These are phyloP conservation scores for Clitopilus hobsonii DNA, from an alignment of 768 basidiomycete species.

Conservation along the genomic window DNA sequence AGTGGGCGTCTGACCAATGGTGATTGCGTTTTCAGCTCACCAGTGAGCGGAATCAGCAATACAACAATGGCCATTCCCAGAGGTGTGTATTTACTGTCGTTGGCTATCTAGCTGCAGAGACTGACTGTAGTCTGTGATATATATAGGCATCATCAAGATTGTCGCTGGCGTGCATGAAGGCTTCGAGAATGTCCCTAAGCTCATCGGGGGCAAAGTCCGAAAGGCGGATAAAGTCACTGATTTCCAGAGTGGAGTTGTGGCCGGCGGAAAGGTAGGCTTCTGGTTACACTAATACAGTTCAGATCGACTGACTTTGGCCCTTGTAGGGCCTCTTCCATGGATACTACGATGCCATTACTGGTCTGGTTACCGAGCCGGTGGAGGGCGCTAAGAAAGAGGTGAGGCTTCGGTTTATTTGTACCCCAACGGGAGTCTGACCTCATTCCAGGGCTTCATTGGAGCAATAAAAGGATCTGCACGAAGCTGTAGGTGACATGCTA, in stretches of 20 bases:
- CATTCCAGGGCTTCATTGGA: slow-evolving; percentile 23
- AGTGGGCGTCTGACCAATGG: neutral
- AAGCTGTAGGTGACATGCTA: slow-evolving; percentile 22
- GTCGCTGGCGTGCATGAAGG: slow-evolving; percentile 39
- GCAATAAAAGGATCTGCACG: slow-evolving; percentile 29
- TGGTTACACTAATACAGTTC: neutral
- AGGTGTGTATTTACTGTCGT: slow-evolving; percentile 20
- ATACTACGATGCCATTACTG: slow-evolving; percentile 32
- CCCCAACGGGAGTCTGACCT: neutral
- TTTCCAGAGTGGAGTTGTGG: slow-evolving; percentile 38
- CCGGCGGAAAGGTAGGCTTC: slow-evolving; percentile 39
- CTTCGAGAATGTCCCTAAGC: slow-evolving; percentile 34
- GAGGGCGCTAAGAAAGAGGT: slow-evolving; percentile 29
- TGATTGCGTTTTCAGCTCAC: slow-evolving; percentile 21
- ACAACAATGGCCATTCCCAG: slow-evolving; percentile 43
- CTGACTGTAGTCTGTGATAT: neutral
- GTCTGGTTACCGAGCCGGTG: slow-evolving; percentile 25
- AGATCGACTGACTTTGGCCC: neutral
- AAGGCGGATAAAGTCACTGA: slow-evolving; percentile 35
- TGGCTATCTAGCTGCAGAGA: neutral
- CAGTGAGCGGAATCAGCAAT: slow-evolving; percentile 39
- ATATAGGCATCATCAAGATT: slow-evolving; percentile 38
- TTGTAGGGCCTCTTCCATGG: slow-evolving; percentile 26
- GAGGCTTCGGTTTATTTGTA: neutral
- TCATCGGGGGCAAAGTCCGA: slow-evolving; percentile 35